Evolutionary conservation across 1,284 basidiomycete species (phyloP), one percentile per base, ranked within the genome.

Genomic region (Fistulinella cinereoalba): DNA sequence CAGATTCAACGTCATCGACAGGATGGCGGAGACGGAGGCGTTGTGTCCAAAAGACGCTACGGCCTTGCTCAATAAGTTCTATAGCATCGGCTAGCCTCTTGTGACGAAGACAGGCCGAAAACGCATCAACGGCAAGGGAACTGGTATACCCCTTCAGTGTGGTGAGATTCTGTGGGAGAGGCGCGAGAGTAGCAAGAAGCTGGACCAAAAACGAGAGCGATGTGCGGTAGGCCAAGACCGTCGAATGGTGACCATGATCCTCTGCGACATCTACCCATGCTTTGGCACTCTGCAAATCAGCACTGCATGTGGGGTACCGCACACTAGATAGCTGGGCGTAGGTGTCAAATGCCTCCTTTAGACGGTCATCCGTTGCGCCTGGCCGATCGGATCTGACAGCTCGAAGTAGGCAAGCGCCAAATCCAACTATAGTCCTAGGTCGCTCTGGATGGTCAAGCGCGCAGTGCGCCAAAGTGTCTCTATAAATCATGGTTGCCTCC

Each of bases 71-170:
- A 24, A 27, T n/a, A 16, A 38, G 37, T 18, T 38, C 37, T 4
- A 38, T 25, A 22, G 37, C 37, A 6, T 37, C 37, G 23, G 10
- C 18, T 15, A 37, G n/a, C n/a, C 25, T 22, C 23, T n/a, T 25
- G 5, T 37, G 37, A 4, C 37, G 37, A 37, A 37, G 23, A 37
- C 22, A 37, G 25, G 37, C 37, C n/a, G 37, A 37, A 25, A 37
- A 37, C 3, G 37, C 37, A 37, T 37, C 37, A 4, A 24, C 19
- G 13, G 37, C 37, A 3, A 37, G 22, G 9, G 36, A 41, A 3
- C 39, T 52, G n/a, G 49, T 27, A 16, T 47, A 24, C 7, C 18
- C 15, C n/a, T 46, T 51, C 21, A 52, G 25, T 11, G 15, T 7
- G 1, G 4, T 10, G 10, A 47, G 28, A 12, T 38, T 19, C 18